Evolutionary conservation across 805 yeast species (phyloP).

Genomic region (Lipomyces starkeyi): DNA sequence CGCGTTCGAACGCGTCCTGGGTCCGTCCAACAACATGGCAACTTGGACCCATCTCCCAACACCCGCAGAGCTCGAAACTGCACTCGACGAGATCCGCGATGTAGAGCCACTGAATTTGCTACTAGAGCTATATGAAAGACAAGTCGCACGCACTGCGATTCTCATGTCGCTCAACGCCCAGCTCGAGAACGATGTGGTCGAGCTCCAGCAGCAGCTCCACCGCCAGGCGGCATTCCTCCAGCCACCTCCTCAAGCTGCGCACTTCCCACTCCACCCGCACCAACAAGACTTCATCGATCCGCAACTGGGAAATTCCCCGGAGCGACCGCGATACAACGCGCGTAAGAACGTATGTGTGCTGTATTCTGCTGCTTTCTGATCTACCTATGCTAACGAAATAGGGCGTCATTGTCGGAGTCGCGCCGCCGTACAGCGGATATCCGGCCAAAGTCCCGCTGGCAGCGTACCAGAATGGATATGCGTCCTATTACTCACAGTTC

Average conservation of each 20-base stretch:
- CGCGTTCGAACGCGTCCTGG: conserved; percentile 26
- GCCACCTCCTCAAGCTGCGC: neutral
- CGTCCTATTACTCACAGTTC: conserved; percentile 19
- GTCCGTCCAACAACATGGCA: conserved; percentile 30
- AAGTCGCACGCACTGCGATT: conserved; percentile 30
- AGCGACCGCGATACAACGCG: neutral
- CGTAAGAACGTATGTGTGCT: neutral
- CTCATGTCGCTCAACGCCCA: conserved; percentile 22
- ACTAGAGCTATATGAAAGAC: conserved; percentile 31
- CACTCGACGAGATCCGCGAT: conserved; percentile 19
- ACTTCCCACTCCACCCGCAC: conserved; percentile 3
- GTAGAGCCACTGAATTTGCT: conserved; percentile 16
- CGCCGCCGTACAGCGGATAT: conserved; percentile 13
- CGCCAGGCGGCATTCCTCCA: conserved; percentile 15
- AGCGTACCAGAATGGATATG: conserved; percentile 24
- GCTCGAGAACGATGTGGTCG: conserved; percentile 21
- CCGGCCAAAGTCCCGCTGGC: conserved; percentile 27
- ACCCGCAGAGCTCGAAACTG: conserved; percentile 18
- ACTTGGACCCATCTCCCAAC: conserved; percentile 25
- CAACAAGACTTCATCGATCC: conserved; percentile 4
- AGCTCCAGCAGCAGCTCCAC: conserved; percentile 15
- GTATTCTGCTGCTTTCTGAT: neutral
- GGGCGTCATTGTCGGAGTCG: conserved; percentile 18
- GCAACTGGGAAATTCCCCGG: neutral
- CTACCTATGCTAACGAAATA: neutral